Base-by-base conservation (phyloP, 176 grass and related monocot genomes). In the Musa beccarii region DNA sequence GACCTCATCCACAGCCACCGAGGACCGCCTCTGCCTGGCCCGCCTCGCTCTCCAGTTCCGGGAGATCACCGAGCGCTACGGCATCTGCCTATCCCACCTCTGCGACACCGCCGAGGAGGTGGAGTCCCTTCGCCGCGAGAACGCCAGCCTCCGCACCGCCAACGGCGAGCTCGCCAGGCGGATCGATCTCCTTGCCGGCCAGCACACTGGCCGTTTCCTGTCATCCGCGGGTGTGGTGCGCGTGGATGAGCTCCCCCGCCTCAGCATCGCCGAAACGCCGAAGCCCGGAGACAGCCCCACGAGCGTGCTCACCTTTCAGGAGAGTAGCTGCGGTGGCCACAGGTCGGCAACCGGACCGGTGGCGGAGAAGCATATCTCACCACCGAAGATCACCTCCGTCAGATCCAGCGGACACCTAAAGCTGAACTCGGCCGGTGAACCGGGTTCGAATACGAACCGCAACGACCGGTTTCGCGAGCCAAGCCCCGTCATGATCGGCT, bases 331-430 rank as follows among this genome's bases (percentile, higher is more conserved):
- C 13, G 53, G 24, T 2, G 15, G 72, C 72, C 72, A 56, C 23
- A 1, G 72, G 72, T 56, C 11, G n/a, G 53, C 52, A 6, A 25
- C 43, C 9, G 68, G 50, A 51, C 54, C 73, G 53, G 51, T 72
- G 19, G 69, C 84, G 2, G 76, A 94, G 82, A 91, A 88, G 80
- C 78, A 65, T 16, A 54, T 82, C 10, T 74, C 85, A 34, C 81
- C 88, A 34, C 89, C 86, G 2, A 99, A 95, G 78, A 99, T 91
- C 85, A 95, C 95, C 56, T 95, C 91, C 13, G 86, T 95, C 66
- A 86, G 91, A 15, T 95, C 96, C 19, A 95, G 69, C n/a, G 86
- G 87, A 25, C 95, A 88, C 76, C 88, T 99, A 52, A 95, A 89
- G 84, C 63, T 87, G 59, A 89, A 91, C 59, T 79, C 81, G 65